Evolutionary conservation across 1,284 basidiomycete species (phyloP), one percentile per base, ranked within the genome.

Genomic region (Trametes sp.): DNA sequence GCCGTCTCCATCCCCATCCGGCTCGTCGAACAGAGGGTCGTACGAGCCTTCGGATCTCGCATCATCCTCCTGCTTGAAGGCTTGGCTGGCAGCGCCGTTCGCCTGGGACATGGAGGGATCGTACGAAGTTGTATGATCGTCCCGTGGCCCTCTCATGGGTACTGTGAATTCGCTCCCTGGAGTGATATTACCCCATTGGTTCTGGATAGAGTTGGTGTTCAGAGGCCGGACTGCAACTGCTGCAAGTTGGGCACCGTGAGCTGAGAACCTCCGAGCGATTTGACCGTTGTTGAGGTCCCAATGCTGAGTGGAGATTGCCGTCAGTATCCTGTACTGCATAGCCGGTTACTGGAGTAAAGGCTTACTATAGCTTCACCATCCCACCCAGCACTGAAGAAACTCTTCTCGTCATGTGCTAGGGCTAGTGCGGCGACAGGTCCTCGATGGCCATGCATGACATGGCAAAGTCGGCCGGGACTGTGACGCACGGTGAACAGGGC

Each of bases 201-300:
- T 68, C 48, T 62, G 69, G 59, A 62, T 63, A 75, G 74, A 70
- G 81, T 78, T 63, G 71, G 33, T 82, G 78, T 62, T 75, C 75
- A 59, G 73, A 3, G 97, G 96, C 57, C 94, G 85, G 31, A 98
- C 84, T 21, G 90, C 87, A 45, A 98, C 79, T 14, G 89, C 87
- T 3, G 94, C 90, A 13, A 99, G 85, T 74, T 98, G 96, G 2
- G 95, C 89, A 28, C 91, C 90, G 72, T 98, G 95, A 0, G 91
- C 87, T 0, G 86, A 88, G 72, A 94, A 98, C 42, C 84, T 87
- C 48, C 96, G 87, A 6, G 91, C 84, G 35, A 83, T 81, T 68
- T 94, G 86, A 1, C 98, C 98, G 0, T 92, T 97, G 72, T 99
- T 94, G 52, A 99, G 83, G 78, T 99, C 97, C 97, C 98, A 99